Evolutionary conservation across 179 eudicot genomes (phyloP), one percentile per base, ranked within the genome.

Genomic region (Nepenthes alata): DNA sequence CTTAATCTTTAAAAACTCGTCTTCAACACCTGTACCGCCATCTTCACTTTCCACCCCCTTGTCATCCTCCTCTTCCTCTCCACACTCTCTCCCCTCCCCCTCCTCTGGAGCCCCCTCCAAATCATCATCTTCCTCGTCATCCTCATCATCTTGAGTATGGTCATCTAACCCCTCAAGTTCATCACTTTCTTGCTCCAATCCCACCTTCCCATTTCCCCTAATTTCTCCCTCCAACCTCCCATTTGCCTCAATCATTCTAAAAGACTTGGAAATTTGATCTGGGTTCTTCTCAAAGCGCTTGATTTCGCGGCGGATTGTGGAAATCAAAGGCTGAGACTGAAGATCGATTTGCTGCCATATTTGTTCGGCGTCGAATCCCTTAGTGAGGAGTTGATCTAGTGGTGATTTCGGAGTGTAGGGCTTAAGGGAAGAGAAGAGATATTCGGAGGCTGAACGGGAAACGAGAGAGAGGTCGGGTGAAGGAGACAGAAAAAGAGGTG

Each of bases 311-410:
- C 78, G 73, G 15, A 88, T 74, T 44, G 65, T 65, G 11, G 79
- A 58, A 39, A 91, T 59, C 60, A 88, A 59, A 5, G 91, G 96
- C 70, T 84, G 79, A 8, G 85, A 73, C 14, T 84, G 96, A 14
- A 86, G 67, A 68, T 91, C 96, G 57, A 91, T 86, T 51, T 91
- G 98, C 81, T 84, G 95, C 96, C 96, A 91, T 49, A 91, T 81
- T 59, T 91, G 98, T 69, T 91, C 98, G 2, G 95, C 86, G 13
- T 91, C 98, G 52, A 85, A 91, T 14, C 95, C 91, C 12, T 82
- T 66, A 3, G 79, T 69, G 8, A 78, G 66, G n/a, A 91, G 82
- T 4, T 72, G 62, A 44, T 74, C 83, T 59, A 91, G 77, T 0
- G 91, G 87, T 0, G 87, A 78, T 51, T 88, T 91, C 7, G 85